These are phyloP conservation scores for Solanum arcanum DNA, from an alignment of 257 asterid species.

Conservation along the genomic window DNA sequence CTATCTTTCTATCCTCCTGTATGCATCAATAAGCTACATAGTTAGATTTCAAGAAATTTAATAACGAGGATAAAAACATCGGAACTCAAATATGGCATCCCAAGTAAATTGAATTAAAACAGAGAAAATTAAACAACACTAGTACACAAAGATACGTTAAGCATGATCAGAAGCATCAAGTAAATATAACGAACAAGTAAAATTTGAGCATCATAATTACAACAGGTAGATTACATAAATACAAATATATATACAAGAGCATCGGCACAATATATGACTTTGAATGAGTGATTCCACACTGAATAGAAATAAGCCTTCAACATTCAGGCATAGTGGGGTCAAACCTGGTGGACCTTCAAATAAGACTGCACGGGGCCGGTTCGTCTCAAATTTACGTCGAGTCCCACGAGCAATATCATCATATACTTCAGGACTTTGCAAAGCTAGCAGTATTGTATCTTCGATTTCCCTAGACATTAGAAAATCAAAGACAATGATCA, in stretches of 20 bases:
- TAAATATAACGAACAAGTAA: neutral
- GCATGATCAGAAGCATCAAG: neutral
- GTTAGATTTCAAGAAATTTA: neutral
- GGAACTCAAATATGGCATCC: neutral
- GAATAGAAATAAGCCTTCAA: neutral
- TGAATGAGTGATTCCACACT: neutral
- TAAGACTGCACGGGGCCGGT: conserved; percentile 90
- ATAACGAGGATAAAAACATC: neutral
- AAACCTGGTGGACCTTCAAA: conserved; percentile 99
- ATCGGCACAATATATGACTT: neutral
- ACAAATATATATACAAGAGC: neutral
- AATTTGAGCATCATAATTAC: neutral
- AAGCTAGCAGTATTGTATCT: conserved; percentile 82
- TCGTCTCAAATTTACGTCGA: conserved; percentile 88
- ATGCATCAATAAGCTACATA: neutral
- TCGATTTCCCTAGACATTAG: conserved; percentile 56
- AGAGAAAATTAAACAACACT: neutral
- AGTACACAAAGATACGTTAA: neutral
- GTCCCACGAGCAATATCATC: conserved; percentile 96
- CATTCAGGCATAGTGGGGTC: conserved; percentile 7
- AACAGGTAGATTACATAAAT: neutral
- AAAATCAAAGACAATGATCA: neutral
- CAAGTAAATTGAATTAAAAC: neutral
- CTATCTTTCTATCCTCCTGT: neutral
- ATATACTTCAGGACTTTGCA: conserved; percentile 88